Percentiles rank a stretch among this genome's conserved stretches.
Conservation (phyloP, 2,329 filamentous ascomycete genomes). For the Cercospora zeina region DNA sequence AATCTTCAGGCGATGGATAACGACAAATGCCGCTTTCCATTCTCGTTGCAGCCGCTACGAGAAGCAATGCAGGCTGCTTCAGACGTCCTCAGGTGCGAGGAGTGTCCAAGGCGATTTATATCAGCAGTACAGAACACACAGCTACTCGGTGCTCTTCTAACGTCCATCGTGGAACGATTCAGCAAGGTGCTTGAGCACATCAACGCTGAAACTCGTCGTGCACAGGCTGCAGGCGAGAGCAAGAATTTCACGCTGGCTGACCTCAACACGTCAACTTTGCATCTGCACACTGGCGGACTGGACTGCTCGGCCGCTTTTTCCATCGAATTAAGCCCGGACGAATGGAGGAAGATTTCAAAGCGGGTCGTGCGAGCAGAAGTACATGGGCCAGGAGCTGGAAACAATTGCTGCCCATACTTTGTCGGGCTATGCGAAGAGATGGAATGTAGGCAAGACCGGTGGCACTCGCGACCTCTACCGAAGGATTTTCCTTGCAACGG, state of each 20-base stretch:
- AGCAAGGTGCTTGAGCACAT: constrained; percentile 45
- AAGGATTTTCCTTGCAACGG: constrained; percentile 30
- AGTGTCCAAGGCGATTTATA: constrained; percentile 47
- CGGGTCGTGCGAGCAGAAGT: constrained; percentile 50
- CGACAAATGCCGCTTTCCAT: constrained; percentile 45
- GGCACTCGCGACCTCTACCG: constrained; percentile 41
- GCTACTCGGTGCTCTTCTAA: constrained; percentile 45
- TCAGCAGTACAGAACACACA: constrained; percentile 50
- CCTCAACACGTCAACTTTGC: constrained; percentile 40
- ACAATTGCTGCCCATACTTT: constrained; percentile 39
- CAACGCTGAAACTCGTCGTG: constrained; percentile 43
- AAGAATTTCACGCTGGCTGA: constrained; percentile 50
- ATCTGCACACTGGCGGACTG: constrained; percentile 47
- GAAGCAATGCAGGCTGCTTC: constrained; percentile 46
- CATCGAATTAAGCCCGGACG: constrained; percentile 46
- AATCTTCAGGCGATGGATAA: constrained; percentile 44
- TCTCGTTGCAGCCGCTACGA: constrained; percentile 45
- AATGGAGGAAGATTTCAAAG: constrained; percentile 49
- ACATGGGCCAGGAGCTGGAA: constrained; percentile 38
- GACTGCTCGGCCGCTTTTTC: constrained; percentile 50
- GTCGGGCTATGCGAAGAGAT: constrained; percentile 43
- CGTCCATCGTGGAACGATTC: constrained; percentile 47
- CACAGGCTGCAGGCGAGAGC: constrained; percentile 38
- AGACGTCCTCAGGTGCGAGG: constrained; percentile 44
- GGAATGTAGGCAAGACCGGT: constrained; percentile 46